Percentiles rank a stretch among this genome's conserved stretches.
Conservation (phyloP, 306 rosid species). For the Spatholobus suberectus region DNA sequence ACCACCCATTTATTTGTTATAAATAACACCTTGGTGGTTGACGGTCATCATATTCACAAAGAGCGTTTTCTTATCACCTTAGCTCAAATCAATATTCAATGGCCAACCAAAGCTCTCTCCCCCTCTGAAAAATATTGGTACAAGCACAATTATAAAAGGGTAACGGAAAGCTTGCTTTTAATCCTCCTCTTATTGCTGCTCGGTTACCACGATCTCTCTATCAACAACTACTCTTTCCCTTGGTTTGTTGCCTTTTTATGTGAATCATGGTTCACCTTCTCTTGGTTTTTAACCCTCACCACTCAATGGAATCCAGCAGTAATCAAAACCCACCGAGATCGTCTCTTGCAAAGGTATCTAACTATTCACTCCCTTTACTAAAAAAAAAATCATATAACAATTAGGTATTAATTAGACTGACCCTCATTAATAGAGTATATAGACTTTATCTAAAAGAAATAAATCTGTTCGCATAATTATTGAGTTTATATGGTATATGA, state of each 20-base stretch:
- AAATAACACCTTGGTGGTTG: neutral
- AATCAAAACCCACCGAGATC: slow-evolving; percentile 54
- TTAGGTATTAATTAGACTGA: no score
- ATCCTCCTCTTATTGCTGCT: slow-evolving; percentile 53
- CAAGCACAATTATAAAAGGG: slow-evolving; percentile 33
- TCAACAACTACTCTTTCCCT: slow-evolving; percentile 48
- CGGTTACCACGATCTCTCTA: slow-evolving; percentile 43
- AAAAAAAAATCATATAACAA: no score
- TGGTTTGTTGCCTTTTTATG: slow-evolving; percentile 64
- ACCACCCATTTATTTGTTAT: neutral
- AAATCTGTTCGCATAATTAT: no score
- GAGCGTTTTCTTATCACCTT: neutral
- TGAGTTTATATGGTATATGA: no score
- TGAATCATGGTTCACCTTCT: slow-evolving; percentile 61
- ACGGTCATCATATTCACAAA: neutral
- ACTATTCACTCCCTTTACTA: neutral
- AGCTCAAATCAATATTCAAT: slow-evolving; percentile 24
- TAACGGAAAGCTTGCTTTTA: slow-evolving; percentile 36
- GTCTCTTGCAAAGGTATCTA: slow-evolving; percentile 53
- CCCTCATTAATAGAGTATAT: no score
- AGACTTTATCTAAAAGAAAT: no score
- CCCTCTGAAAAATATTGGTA: slow-evolving; percentile 43
- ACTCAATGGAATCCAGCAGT: slow-evolving; percentile 54
- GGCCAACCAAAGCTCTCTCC: slow-evolving; percentile 38
- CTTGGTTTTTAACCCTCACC: slow-evolving; percentile 45